A percentile compares a stretch with the other conserved stretches of the same genome.
Conservation (phyloP, 2,329 filamentous ascomycete genomes). For the Beauveria sp. region DNA sequence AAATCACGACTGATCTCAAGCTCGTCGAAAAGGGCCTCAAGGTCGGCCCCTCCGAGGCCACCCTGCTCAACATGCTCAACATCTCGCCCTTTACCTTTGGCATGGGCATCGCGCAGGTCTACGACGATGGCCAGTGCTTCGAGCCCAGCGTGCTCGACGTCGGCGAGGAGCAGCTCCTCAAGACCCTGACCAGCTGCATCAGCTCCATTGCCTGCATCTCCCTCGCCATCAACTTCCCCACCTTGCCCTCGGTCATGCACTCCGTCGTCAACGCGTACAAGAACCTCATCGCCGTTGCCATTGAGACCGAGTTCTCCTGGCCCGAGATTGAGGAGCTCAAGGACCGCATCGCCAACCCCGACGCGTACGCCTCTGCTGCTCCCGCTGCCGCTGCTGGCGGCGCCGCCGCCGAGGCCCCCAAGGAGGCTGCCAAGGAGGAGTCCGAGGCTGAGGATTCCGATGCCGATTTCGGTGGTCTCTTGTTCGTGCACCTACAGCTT, state of each 20-base stretch:
- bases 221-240: conserved; percentile 90
- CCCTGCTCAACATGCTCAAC: conserved; percentile 99
- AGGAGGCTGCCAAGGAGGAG: conserved; percentile 60
- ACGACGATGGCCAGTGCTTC: conserved; percentile 96
- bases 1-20: conserved; percentile 98
- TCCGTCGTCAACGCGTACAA: conserved; percentile 97
- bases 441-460: conserved; percentile 57
- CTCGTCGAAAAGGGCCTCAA: conserved; percentile 87
- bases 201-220: conserved; percentile 84
- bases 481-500: conserved; percentile 38
- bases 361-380: conserved; percentile 82
- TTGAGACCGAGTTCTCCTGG: conserved; percentile 90
- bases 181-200: conserved; percentile 73
- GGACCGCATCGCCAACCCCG: conserved; percentile 98
- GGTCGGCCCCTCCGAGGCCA: conserved; percentile 98
- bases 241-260: conserved; percentile 92
- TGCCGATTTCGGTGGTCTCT: conserved; percentile 74
- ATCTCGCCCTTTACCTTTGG: conserved; percentile 99
- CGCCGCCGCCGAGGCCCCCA: conserved; percentile 45
- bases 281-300: conserved; percentile 83
- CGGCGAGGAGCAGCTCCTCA: conserved; percentile 87
- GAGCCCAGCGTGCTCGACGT: conserved; percentile 81
- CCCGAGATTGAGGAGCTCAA: conserved; percentile 95
- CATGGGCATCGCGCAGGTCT: conserved; percentile 93
- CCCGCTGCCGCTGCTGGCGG: conserved; percentile 56